Conservation (phyloP, 805 yeast species). For the Lachancea mirantina region DNA sequence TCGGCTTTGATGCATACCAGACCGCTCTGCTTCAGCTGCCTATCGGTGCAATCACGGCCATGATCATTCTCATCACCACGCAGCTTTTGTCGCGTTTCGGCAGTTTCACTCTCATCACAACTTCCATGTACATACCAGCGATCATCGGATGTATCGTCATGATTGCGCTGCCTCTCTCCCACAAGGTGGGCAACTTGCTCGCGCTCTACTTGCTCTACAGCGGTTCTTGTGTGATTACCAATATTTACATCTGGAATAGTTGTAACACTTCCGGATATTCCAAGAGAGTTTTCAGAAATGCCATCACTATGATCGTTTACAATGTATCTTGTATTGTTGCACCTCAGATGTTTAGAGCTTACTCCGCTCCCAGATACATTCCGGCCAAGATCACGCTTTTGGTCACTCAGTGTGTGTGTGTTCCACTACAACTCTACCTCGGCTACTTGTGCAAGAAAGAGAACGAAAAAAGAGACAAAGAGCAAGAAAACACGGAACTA, state of each 20-base stretch:
- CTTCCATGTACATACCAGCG: conserved; percentile 39
- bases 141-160: conserved; percentile 45
- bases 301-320: conserved; percentile 50
- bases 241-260: conserved; percentile 54
- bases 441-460: conserved; percentile 41
- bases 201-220: conserved; percentile 47
- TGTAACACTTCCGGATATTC: conserved; percentile 59
- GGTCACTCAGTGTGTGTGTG: conserved; percentile 41
- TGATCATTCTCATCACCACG: conserved; percentile 35
- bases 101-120: conserved; percentile 32
- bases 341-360: conserved; percentile 52
- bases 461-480: conserved; percentile 43
- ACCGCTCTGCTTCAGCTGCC: conserved; percentile 52
- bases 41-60: conserved; percentile 44
- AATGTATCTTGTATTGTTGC: conserved; percentile 55
- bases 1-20: conserved; percentile 40
- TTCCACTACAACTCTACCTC: conserved; percentile 38
- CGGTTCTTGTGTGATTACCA: conserved; percentile 50
- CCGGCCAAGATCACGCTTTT: conserved; percentile 54
- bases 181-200: conserved; percentile 41
- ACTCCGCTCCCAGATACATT: conserved; percentile 45
- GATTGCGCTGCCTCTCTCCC: conserved; percentile 30
- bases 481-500: conserved; percentile 27
- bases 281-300: conserved; percentile 48
- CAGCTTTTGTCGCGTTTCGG: conserved; percentile 34